Evolutionary conservation across 2,329 filamentous ascomycete species (phyloP).

Genomic region (Neopestalotiopsis sp.): DNA sequence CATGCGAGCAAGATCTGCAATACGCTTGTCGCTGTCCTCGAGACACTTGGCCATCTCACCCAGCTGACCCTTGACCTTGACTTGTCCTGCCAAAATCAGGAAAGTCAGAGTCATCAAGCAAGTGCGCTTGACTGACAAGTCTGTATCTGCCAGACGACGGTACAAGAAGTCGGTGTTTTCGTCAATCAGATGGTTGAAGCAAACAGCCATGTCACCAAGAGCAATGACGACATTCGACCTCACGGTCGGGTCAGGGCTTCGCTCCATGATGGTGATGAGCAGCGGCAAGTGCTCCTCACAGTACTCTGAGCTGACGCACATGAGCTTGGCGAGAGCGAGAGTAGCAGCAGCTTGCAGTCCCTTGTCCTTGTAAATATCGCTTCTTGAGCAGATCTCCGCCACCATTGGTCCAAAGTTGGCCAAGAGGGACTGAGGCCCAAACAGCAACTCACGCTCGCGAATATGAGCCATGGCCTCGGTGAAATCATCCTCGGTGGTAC

Average conservation of each 20-base stretch:
- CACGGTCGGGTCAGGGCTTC: slow-evolving; percentile 88
- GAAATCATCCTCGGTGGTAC: slow-evolving; percentile 94
- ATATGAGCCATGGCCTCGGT: slow-evolving; percentile 86
- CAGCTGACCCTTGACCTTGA: slow-evolving; percentile 98
- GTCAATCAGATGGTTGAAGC: slow-evolving; percentile 98
- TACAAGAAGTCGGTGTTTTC: slow-evolving; percentile 99
- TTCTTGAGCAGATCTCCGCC: slow-evolving; percentile 92
- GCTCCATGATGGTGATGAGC: slow-evolving; percentile 97
- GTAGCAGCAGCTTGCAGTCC: slow-evolving; percentile 93
- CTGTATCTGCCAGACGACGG: slow-evolving; percentile 85
- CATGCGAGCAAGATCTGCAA: slow-evolving; percentile 93
- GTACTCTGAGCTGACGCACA: slow-evolving; percentile 97
- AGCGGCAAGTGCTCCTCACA: slow-evolving; percentile 92
- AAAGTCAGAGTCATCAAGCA: slow-evolving; percentile 99
- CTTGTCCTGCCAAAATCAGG: slow-evolving; percentile 93
- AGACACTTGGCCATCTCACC: slow-evolving; percentile 99
- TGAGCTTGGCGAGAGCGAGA: slow-evolving; percentile 93
- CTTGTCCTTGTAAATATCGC: slow-evolving; percentile 87
- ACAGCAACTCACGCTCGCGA: slow-evolving; percentile 82
- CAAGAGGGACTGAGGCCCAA: slow-evolving; percentile 80
- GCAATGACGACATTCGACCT: slow-evolving; percentile 97
- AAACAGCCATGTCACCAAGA: slow-evolving; percentile 97
- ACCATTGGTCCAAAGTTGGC: slow-evolving; percentile 90
- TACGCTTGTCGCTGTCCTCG: slow-evolving; percentile 93
- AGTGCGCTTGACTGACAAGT: slow-evolving; percentile 91